Percentiles rank a stretch among this genome's conserved stretches.
Evolutionary conservation across 257 asterid genomes (phyloP).

Genomic region (Marsdenia floribunda): DNA sequence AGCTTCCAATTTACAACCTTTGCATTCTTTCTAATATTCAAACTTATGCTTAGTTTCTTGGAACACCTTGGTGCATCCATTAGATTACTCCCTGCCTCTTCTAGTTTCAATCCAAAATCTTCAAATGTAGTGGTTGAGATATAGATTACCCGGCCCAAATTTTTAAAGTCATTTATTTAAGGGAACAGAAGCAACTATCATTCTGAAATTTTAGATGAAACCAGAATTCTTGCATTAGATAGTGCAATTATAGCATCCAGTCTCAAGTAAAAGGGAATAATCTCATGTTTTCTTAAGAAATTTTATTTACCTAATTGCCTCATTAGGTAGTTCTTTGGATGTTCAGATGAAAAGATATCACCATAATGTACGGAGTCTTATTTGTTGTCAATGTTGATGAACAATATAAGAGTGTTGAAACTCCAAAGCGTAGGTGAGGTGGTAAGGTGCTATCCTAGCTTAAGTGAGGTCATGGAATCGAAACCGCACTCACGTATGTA

Average conservation of each 20-base stretch:
- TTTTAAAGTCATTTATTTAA: background rate
- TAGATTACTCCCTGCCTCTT: background rate
- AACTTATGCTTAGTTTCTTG: background rate
- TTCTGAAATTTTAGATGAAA: background rate
- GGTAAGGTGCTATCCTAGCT: too few relatives aligned
- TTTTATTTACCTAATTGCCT: background rate
- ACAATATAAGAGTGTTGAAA: background rate
- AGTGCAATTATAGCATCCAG: background rate
- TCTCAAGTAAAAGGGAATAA: background rate
- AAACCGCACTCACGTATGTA: too few relatives aligned
- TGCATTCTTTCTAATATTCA: background rate
- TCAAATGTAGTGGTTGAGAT: too few relatives aligned
- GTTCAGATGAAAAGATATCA: background rate
- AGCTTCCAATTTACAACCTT: conserved; percentile 7
- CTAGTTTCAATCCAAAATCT: background rate
- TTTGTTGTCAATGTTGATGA: background rate
- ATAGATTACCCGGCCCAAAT: background rate
- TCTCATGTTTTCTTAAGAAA: background rate
- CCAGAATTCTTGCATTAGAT: background rate
- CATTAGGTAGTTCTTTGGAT: background rate
- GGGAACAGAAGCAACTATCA: background rate
- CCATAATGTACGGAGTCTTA: background rate
- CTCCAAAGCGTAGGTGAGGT: too few relatives aligned
- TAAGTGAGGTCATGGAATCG: too few relatives aligned
- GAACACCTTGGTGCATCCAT: background rate